phyloP scores from a whole-genome alignment of 2,329 filamentous ascomycete species.

The Dendryphion nanum region DNA sequence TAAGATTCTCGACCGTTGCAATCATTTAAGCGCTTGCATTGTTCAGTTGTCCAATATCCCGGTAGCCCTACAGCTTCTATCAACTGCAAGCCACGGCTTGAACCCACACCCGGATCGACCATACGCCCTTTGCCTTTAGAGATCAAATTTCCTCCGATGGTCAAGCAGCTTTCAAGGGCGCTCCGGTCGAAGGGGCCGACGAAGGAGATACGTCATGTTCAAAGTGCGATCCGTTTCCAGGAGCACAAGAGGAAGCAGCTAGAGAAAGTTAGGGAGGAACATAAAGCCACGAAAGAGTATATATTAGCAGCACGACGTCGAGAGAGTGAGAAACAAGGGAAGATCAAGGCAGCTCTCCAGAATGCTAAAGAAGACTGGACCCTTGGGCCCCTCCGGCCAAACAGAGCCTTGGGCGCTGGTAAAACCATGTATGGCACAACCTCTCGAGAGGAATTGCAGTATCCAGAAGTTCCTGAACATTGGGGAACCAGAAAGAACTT shows the following conservation, averaged over 20 bases:
- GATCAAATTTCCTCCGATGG: no score
- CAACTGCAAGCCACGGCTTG: no score
- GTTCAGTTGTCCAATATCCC: no score
- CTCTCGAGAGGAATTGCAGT: constrained; percentile 22
- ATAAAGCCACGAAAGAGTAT: background rate
- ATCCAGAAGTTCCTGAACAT: constrained; percentile 40
- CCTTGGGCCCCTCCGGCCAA: constrained; percentile 74
- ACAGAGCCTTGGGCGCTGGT: constrained; percentile 64
- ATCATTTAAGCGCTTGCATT: no score
- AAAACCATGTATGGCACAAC: constrained; percentile 62
- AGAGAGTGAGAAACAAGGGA: background rate
- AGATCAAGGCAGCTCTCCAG: constrained; percentile 47
- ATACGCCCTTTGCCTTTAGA: no score
- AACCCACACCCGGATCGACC: no score
- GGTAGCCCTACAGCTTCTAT: no score
- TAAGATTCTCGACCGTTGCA: no score
- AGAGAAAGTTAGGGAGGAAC: constrained; percentile 1
- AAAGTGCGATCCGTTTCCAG: constrained; percentile 33
- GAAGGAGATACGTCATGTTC: constrained; percentile 44
- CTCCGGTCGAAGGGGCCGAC: no score
- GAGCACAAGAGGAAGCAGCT: constrained; percentile 22
- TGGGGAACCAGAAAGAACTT: background rate
- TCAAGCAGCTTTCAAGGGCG: no score
- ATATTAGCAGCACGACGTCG: background rate
- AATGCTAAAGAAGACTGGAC: constrained; percentile 74